Evolutionary conservation across 2,329 filamentous ascomycete species (phyloP).

Genomic region (Fusarium irregulare): DNA sequence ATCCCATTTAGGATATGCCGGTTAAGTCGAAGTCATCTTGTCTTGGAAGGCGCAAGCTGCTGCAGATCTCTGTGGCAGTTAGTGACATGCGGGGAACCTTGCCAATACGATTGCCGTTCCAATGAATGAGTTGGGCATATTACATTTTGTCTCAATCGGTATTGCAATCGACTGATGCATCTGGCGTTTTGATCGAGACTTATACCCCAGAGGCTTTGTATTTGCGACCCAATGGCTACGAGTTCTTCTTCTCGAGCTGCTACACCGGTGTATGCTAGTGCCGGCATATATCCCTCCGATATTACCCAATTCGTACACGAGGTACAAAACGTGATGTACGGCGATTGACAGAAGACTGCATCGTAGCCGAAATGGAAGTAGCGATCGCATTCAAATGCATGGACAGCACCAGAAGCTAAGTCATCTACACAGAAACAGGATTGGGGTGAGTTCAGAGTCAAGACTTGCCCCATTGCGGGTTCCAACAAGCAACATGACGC

Average conservation of each 20-base stretch:
- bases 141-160: neutral
- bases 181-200: neutral
- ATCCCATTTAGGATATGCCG: neutral
- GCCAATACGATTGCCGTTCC: neutral
- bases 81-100: neutral
- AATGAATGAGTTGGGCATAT: fast-evolving
- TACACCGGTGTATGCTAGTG: neutral
- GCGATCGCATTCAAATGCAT: no score
- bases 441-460: no score
- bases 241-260: neutral
- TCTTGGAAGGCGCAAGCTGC: fast-evolving
- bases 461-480: no score
- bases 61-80: neutral
- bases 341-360: no score
- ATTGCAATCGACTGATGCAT: fast-evolving
- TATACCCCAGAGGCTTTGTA: fast-evolving
- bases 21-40: neutral
- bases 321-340: no score
- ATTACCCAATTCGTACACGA: neutral
- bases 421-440: no score
- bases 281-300: neutral
- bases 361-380: fast-evolving
- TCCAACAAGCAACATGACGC: no score
- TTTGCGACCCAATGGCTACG: neutral
- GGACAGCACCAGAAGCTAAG: no score